Conservation (phyloP, 441 rosid genomes). For the Bocquillonia castaneifolia region DNA sequence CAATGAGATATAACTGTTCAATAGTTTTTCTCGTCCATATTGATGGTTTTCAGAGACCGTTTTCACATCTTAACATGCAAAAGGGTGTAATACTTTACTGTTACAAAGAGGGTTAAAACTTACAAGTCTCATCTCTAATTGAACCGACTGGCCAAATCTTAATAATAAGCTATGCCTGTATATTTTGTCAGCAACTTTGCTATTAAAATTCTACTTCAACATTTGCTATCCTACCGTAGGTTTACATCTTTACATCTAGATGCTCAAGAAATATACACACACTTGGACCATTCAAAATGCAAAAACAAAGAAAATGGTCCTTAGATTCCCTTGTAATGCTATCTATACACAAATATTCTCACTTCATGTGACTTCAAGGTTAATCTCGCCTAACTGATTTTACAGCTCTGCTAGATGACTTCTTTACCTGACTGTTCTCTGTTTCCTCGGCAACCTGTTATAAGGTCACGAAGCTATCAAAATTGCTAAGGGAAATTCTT, state of each 20-base stretch:
- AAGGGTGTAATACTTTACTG: too few relatives aligned
- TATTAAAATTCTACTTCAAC: conserved; percentile 8
- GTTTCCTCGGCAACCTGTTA: conserved; percentile 30
- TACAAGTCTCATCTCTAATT: too few relatives aligned
- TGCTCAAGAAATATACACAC: neutral
- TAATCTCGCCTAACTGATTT: conserved; percentile 14
- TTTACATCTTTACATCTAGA: neutral
- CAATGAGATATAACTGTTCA: too few relatives aligned
- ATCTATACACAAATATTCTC: conserved; percentile 18
- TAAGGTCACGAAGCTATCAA: conserved; percentile 13
- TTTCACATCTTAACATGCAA: too few relatives aligned
- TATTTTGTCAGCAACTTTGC: neutral
- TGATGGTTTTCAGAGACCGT: too few relatives aligned
- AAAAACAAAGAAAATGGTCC: neutral
- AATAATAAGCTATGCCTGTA: neutral
- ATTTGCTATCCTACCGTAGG: neutral
- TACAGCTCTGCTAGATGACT: conserved; percentile 15
- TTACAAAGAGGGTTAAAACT: too few relatives aligned
- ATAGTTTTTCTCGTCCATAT: too few relatives aligned
- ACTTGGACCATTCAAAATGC: neutral
- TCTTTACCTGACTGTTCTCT: conserved; percentile 16
- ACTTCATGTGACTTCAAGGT: conserved; percentile 1
- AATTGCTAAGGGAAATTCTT: too few relatives aligned
- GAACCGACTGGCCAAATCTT: neutral
- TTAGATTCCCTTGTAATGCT: neutral